Base-by-base conservation (phyloP, 1,139 yeast species). In the Saccharomycopsis hybrid region DNA sequence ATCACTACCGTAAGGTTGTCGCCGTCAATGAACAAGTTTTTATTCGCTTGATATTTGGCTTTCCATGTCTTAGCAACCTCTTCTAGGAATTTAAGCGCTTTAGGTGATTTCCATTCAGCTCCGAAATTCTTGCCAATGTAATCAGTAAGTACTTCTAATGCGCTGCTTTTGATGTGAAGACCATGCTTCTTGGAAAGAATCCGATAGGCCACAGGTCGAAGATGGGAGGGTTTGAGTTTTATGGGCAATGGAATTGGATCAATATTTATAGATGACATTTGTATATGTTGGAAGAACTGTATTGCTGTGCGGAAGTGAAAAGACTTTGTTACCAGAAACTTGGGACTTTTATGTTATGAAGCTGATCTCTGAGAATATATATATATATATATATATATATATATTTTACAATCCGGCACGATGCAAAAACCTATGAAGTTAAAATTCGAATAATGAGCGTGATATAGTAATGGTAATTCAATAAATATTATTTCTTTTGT, bases 131-230 rank as follows among this genome's bases (percentile, higher is more conserved):
- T 72, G 5, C 97, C 92, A 39, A 92, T 73, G 51, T 77, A 76
- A 25, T 80, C 82, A 0, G 97, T 87, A 45, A 94, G 69, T 1
- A 77, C 75, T 44, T 74, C 76, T 27, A 92, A 71, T 0, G 97
- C 97, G 55, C 86, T 84, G 0, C 96, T 82, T 60, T 92, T 89
- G 56, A 92, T 77, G 62, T 90, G 90, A 29, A 92, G 73, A 0
- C 97, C 97, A 64, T 89, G 92, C 62, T 92, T 92, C 66, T 89
- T 92, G 2, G 97, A 87, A 24, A 92, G 66, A 1, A 90, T 77
- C 43, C 98, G 72, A 64, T 90, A 92, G 0, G 97, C 97, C 46
- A 90, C 70, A 0, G 98, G 98, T 45, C 98, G 74, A 38, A 92
- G 71, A 62, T 87, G 86, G 0, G 92, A 77, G 0, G 96, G 88